Evolutionary conservation across 2,329 filamentous ascomycete genomes (phyloP), one percentile per base, ranked within the genome.

Genomic region (Neonectria ditissima): DNA sequence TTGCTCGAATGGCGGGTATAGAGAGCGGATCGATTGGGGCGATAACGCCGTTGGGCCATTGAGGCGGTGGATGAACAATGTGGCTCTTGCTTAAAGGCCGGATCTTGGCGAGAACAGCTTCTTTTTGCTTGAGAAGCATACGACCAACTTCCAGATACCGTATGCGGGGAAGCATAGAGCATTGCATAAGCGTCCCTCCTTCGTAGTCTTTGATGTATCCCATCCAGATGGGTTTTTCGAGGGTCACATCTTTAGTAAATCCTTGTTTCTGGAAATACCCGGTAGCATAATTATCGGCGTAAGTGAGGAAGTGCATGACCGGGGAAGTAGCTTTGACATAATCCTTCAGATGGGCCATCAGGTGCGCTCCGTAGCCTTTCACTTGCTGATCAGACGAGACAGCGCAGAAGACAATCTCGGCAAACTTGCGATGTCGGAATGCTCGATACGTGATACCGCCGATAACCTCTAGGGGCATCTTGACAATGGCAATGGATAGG

Each of bases 241-340:
- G n/a, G n/a, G 94, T 97, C 68, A 99, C 98, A 73, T 99, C 95
- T 78, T 99, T 99, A 2, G 96, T 98, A 75, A 99, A 99, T 0
- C 96, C 96, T 78, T 99, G 96, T 78, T 99, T 99, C 79, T 98
- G 97, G 80, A 99, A 99, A 79, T 98, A 99, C 11, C 96, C 96
- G 69, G 97, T 98, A 39, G 96, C 96, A 75, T 98, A 98, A 78
- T 99, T 99, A 79, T 99, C 96, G 68, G 96, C 96, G 75, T 99
- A 99, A 1, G 96, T 99, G 2, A 99, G 85, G 79, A 99, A 98
- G 79, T 99, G 94, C 37, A 18, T 39, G 2, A 39, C 37, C 10
- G 37, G 37, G 16, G 32, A 37, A 16, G 32, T 37, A 7, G 95
- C 94, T 79, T 97, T 97, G 77, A 99, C 96, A 74, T 97, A 99